Percentiles rank a stretch among this genome's conserved stretches.
Evolutionary conservation across 129 eudicot genomes (phyloP).

Genomic region (Helichrysum umbraculigerum): DNA sequence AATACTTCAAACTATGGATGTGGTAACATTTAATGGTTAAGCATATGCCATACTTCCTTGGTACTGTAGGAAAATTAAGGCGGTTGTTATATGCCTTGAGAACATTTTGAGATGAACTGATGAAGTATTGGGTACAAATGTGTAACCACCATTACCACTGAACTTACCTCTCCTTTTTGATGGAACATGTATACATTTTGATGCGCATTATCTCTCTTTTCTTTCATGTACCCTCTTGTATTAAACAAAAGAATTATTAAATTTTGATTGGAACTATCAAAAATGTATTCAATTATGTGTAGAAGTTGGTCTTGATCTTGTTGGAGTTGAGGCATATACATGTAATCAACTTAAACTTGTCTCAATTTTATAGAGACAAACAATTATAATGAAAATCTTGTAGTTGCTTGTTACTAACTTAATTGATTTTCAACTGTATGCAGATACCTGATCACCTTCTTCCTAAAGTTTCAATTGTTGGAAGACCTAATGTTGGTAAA

Average conservation of each 20-base stretch:
- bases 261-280: background rate
- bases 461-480: conserved; percentile 90
- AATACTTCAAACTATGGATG: conserved; percentile 1
- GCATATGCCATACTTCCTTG: background rate
- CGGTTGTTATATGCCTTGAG: conserved; percentile 2
- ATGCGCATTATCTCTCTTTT: conserved; percentile 4
- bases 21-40: background rate
- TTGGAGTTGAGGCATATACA: conserved; percentile 7
- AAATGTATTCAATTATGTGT: background rate
- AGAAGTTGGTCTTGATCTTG: conserved; percentile 8
- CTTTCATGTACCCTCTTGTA: conserved; percentile 4
- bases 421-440: conserved; percentile 13
- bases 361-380: background rate
- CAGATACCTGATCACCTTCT: conserved; percentile 96
- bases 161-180: background rate
- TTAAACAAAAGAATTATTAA: conserved; percentile 4
- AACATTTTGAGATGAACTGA: conserved; percentile 19
- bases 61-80: background rate
- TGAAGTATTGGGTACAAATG: conserved; percentile 15
- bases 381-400: conserved; percentile 8
- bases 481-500: conserved; percentile 99
- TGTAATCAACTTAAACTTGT: conserved; percentile 13
- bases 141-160: conserved; percentile 15
- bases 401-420: conserved; percentile 19
- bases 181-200: conserved; percentile 5